Evolutionary conservation across 768 basidiomycete species (phyloP).

Genomic region (Hygrophorus pudorinus): DNA sequence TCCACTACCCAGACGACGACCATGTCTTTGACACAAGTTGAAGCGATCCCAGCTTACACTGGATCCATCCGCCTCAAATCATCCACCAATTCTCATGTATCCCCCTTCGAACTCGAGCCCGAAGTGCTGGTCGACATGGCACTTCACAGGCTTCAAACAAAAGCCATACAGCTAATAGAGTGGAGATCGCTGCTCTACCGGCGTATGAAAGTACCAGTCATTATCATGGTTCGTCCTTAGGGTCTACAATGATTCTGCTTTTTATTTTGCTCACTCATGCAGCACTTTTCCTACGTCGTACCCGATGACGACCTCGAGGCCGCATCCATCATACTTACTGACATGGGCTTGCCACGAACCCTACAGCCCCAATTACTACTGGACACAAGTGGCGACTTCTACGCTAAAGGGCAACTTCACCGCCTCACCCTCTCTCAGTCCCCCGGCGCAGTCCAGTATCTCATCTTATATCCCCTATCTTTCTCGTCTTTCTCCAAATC

Average conservation of each 20-base stretch:
- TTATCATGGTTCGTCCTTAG: slow-evolving; percentile 12
- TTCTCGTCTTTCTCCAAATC: slow-evolving; percentile 16
- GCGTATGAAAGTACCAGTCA: slow-evolving; percentile 19
- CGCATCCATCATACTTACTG: slow-evolving; percentile 15
- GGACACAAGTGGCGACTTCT: slow-evolving; percentile 15
- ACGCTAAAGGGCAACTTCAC: slow-evolving; percentile 13
- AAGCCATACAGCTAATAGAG: slow-evolving; percentile 16
- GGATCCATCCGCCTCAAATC: no score
- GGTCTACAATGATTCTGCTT: not conserved
- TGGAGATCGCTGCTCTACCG: slow-evolving; percentile 17
- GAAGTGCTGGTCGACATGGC: slow-evolving; percentile 19
- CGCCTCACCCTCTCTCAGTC: slow-evolving; percentile 13
- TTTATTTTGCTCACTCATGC: not conserved
- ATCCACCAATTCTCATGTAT: not conserved
- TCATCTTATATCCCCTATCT: slow-evolving; percentile 17
- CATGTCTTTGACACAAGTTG: no score
- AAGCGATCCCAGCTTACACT: no score
- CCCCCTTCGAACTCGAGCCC: slow-evolving; percentile 4
- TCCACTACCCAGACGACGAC: no score
- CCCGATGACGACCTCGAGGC: slow-evolving; percentile 12
- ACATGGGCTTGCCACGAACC: slow-evolving; percentile 15
- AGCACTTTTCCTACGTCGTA: slow-evolving; percentile 19
- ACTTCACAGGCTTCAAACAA: slow-evolving; percentile 12
- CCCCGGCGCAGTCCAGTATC: slow-evolving; percentile 12
- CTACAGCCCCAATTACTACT: slow-evolving; percentile 12